Evolutionary conservation across 257 asterid genomes (phyloP), one percentile per base, ranked within the genome.

Genomic region (Solanum neorickii): DNA sequence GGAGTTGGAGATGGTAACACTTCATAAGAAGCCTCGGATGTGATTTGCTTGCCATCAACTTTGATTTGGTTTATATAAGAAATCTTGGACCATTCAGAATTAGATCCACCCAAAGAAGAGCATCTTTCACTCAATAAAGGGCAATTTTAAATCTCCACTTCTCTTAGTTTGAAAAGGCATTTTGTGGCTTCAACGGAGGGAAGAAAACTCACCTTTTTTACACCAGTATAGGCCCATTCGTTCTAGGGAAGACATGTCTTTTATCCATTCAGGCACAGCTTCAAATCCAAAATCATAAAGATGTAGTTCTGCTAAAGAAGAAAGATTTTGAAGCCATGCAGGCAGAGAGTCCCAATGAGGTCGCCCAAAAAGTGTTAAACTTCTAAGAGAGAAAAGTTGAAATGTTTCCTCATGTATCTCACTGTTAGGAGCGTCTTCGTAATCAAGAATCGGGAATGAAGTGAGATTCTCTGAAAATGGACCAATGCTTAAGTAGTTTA

Each of bases 101-200:
- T 20, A 60, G 37, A 39, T 25, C 29, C 65, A 46, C 44, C 7
- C 35, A 8, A 46, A 20, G 33, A 46, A 7, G 25, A 21, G 68
- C 66, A 56, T 21, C 46, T 60, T n/a, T 62, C 82, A 29, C 46
- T 21, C 18, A 87, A 39, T 6, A 82, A 12, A 12, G 87, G 87
- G 49, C 89, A 87, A 4, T 6, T 14, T 2, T 6, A 0, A 15
- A 87, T 84, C 41, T 3, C 2, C 5, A 83, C 9, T 5, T 2
- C 3, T 3, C 4, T 7, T 42, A 87, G 47, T 21, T 41, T 72
- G 39, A 39, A 60, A 83, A 83, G 89, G 37, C 87, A 73, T 39
- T 41, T 59, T 62, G 66, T 83, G 39, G 78, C 89, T 70, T 87
- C 89, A 21, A 59, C n/a, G 12, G 84, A 49, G 41, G 89, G 85